A percentile compares a stretch with the other conserved stretches of the same genome.
phyloP scores from a whole-genome alignment of 805 yeast genomes.

The Metschnikowia vanudenii region DNA sequence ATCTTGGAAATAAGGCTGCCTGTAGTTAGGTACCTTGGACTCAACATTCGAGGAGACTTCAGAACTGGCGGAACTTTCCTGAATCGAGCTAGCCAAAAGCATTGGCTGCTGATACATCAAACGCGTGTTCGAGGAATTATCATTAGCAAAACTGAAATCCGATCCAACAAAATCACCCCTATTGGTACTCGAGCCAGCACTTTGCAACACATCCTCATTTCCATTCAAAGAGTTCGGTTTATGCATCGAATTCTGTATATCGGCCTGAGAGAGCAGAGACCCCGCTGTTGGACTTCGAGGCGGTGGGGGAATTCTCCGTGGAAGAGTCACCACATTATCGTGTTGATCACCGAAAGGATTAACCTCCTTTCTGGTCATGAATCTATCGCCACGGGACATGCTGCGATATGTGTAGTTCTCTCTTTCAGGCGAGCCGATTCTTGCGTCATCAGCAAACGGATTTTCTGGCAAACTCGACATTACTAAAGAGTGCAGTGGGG shows the following conservation, averaged over 20 bases:
- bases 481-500: not conserved
- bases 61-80: not conserved
- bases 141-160: not conserved
- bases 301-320: not conserved
- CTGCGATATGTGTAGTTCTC: not conserved
- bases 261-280: not conserved
- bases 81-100: not conserved
- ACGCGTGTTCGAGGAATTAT: not conserved
- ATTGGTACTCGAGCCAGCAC: not conserved
- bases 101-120: not conserved
- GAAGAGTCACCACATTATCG: not conserved
- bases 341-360: slow-evolving; percentile 3
- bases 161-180: not conserved
- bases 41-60: not conserved
- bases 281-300: slow-evolving; percentile 4
- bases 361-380: not conserved
- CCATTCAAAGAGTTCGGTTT: not conserved
- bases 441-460: slow-evolving; percentile 10
- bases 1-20: no score
- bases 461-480: slow-evolving; percentile 9
- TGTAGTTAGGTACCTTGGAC: no score
- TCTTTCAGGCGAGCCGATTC: not conserved
- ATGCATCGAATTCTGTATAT: not conserved
- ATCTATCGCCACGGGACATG: not conserved
- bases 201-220: not conserved